These are phyloP conservation scores for Trichoderma parareesei DNA, from an alignment of 495 filamentous ascomycete species.

Conservation along the genomic window DNA sequence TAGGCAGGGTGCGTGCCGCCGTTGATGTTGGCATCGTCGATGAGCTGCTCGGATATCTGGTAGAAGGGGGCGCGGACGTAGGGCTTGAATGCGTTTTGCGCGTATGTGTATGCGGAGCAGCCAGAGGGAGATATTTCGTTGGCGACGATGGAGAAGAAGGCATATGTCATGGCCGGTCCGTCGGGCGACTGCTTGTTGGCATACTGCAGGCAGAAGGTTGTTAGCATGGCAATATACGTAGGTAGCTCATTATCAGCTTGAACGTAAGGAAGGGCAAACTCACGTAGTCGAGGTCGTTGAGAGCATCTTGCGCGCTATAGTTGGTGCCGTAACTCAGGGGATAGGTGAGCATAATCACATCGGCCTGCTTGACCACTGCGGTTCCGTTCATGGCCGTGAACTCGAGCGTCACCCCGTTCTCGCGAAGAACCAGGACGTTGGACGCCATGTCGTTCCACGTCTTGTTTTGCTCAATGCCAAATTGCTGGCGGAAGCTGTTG, in stretches of 20 bases:
- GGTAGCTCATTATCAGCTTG: neutral
- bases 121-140: conserved; percentile 45
- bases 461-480: conserved; percentile 19
- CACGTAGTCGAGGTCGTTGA: conserved; percentile 48
- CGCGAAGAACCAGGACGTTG: conserved; percentile 22
- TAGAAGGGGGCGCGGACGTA: conserved; percentile 50
- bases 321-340: conserved; percentile 44
- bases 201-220: conserved; percentile 27
- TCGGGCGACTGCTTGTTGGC: conserved; percentile 47
- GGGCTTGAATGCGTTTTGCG: conserved; percentile 40
- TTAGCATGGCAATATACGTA: neutral
- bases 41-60: conserved; percentile 62
- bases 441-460: conserved; percentile 28
- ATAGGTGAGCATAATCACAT: conserved; percentile 50
- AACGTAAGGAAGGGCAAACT: neutral
- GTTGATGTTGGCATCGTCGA: conserved; percentile 55
- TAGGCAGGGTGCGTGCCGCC: conserved; percentile 52
- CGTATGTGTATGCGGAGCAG: conserved; percentile 49
- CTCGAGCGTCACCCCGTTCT: conserved; percentile 55
- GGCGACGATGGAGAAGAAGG: conserved; percentile 46
- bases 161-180: conserved; percentile 57
- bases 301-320: conserved; percentile 42
- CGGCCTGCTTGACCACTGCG: conserved; percentile 51
- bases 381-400: conserved; percentile 52
- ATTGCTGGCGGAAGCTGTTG: neutral